These are phyloP conservation scores for Kalaharituber pfeilii DNA, from an alignment of 2,329 filamentous ascomycete genomes.

Conservation along the genomic window DNA sequence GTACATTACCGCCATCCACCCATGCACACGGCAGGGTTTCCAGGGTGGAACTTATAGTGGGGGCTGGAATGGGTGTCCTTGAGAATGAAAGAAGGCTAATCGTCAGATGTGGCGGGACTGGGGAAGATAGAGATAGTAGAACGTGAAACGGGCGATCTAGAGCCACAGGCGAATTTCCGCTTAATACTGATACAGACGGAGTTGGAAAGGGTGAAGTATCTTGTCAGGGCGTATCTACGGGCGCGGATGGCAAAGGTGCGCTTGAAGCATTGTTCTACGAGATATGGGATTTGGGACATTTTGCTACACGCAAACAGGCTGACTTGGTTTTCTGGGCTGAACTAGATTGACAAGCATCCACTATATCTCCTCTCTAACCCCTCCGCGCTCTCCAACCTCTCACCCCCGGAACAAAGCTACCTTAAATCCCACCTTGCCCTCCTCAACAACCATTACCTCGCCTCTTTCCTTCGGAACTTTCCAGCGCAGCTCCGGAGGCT, in stretches of 20 bases:
- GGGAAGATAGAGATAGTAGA: constrained; percentile 48
- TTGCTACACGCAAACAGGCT: no score
- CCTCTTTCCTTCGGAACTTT: constrained; percentile 70
- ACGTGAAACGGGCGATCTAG: constrained; percentile 66
- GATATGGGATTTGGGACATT: no score
- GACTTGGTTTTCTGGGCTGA: no score
- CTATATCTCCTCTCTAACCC: constrained; percentile 51
- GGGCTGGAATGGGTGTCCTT: neutral
- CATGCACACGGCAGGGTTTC: neutral
- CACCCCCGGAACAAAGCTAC: constrained; percentile 61
- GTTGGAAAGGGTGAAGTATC: constrained; percentile 81
- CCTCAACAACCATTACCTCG: constrained; percentile 65
- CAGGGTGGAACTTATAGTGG: neutral
- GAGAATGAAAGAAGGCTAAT: neutral
- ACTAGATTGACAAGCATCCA: constrained; percentile 56
- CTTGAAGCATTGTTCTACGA: constrained; percentile 24
- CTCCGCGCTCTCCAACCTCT: constrained; percentile 45
- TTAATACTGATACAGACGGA: constrained; percentile 95
- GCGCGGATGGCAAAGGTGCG: constrained; percentile 71
- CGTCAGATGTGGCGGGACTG: neutral
- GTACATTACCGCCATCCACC: constrained; percentile 19
- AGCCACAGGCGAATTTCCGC: constrained; percentile 77
- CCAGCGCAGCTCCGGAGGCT: constrained; percentile 62
- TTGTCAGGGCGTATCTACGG: constrained; percentile 67
- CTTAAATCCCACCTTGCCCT: constrained; percentile 70